Percentiles rank a stretch among this genome's conserved stretches.
Evolutionary conservation across 2,329 filamentous ascomycete genomes (phyloP).

Genomic region (Neophaeococcomyces aloes): DNA sequence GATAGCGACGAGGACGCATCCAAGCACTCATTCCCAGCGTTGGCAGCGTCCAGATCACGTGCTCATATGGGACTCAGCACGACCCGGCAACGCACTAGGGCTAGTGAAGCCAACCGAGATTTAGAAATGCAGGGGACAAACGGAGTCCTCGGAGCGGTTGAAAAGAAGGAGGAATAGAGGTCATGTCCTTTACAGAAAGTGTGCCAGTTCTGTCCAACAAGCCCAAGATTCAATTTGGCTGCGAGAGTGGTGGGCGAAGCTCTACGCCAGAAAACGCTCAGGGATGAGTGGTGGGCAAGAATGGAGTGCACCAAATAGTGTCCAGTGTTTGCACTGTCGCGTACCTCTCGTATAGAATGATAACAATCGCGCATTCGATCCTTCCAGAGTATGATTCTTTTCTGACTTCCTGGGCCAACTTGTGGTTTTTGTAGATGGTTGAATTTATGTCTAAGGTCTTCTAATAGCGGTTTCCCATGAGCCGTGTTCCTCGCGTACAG

Average conservation of each 20-base stretch:
- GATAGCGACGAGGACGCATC: constrained; percentile 10
- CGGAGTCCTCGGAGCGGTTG: neutral
- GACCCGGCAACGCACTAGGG: constrained; percentile 6
- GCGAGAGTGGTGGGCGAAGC: constrained; percentile 3
- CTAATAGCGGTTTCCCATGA: too few relatives aligned
- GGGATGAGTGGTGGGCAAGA: constrained; percentile 2
- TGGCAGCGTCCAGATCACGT: constrained; percentile 18
- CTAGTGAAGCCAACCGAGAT: neutral
- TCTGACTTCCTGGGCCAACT: too few relatives aligned
- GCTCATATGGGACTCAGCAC: constrained; percentile 9
- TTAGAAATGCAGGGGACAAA: neutral
- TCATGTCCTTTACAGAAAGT: constrained; percentile 2
- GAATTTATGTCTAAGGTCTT: too few relatives aligned
- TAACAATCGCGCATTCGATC: too few relatives aligned
- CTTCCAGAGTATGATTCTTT: too few relatives aligned
- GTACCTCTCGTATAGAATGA: too few relatives aligned
- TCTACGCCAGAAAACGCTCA: neutral
- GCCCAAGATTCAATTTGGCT: constrained; percentile 3
- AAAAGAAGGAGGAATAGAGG: constrained; percentile 4
- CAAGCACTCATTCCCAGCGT: constrained; percentile 14
- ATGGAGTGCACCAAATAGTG: too few relatives aligned
- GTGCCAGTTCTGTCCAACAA: neutral
- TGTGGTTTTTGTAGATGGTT: too few relatives aligned
- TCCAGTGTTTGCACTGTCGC: too few relatives aligned
- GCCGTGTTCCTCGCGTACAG: too few relatives aligned